phyloP scores from a whole-genome alignment of 768 basidiomycete genomes.

The Phlebiopsis gigantea region DNA sequence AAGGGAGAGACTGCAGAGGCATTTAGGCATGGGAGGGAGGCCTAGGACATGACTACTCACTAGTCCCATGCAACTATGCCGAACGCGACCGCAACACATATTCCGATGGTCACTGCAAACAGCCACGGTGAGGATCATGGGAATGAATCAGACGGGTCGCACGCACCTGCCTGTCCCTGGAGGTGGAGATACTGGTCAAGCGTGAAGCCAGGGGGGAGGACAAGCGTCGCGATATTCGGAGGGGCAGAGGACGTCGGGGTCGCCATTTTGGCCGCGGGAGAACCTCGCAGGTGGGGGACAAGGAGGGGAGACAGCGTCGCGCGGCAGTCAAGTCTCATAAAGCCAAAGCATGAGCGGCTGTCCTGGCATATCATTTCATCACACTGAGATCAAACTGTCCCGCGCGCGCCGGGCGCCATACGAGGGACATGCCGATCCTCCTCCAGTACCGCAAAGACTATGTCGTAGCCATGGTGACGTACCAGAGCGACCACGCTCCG shows the following conservation, averaged over 20 bases:
- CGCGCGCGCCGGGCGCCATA: neutral
- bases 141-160: neutral
- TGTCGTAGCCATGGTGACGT: neutral
- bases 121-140: neutral
- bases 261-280: neutral
- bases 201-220: neutral
- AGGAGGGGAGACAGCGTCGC: neutral
- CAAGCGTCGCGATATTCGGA: neutral
- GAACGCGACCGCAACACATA: slow-evolving; percentile 3
- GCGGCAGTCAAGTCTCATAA: neutral
- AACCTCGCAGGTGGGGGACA: neutral
- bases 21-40: neutral
- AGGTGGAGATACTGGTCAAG: slow-evolving; percentile 4
- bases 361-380: neutral
- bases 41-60: neutral
- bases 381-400: neutral
- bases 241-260: neutral
- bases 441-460: neutral
- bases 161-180: slow-evolving; percentile 4
- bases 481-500: neutral
- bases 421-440: neutral
- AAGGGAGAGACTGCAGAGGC: neutral
- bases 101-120: slow-evolving; percentile 4
- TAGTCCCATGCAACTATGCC: slow-evolving; percentile 7
- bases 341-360: neutral